Evolutionary conservation across 441 rosid genomes (phyloP).

Genomic region (Erodium trifolium): DNA sequence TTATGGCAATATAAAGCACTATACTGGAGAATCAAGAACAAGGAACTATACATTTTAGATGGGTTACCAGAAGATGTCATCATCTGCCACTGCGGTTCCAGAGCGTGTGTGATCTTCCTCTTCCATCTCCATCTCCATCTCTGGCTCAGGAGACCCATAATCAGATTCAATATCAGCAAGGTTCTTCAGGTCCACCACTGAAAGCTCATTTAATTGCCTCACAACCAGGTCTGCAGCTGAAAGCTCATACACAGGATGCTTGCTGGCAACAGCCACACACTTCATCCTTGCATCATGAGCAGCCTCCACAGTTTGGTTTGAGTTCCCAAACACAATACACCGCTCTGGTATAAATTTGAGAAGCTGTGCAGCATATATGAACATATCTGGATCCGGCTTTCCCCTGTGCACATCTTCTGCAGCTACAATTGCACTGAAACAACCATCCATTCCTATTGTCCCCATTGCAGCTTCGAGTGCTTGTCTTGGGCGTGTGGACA

Average conservation of each 20-base stretch:
- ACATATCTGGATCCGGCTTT: constrained; percentile 96
- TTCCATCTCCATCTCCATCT: constrained; percentile 58
- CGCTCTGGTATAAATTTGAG: constrained; percentile 80
- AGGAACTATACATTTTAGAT: constrained; percentile 43
- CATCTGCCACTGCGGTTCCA: constrained; percentile 32
- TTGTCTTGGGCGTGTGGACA: constrained; percentile 76
- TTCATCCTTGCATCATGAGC: constrained; percentile 94
- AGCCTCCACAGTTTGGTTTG: constrained; percentile 85
- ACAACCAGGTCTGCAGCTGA: constrained; percentile 92
- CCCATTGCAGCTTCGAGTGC: constrained; percentile 65
- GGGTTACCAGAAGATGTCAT: constrained; percentile 64
- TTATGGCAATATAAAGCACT: constrained; percentile 18
- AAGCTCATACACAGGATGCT: constrained; percentile 81
- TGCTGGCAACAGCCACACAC: constrained; percentile 93
- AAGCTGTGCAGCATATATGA: constrained; percentile 76
- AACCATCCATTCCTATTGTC: constrained; percentile 53
- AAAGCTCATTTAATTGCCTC: constrained; percentile 64
- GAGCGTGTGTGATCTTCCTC: constrained; percentile 39
- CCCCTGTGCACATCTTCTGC: constrained; percentile 91
- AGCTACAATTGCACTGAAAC: constrained; percentile 59
- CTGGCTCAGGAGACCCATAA: constrained; percentile 49
- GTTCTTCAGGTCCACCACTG: constrained; percentile 82
- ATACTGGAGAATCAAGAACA: constrained; percentile 26
- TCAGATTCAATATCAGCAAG: constrained; percentile 76
- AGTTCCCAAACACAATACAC: constrained; percentile 91